phyloP scores from a whole-genome alignment of 768 basidiomycete species.

The Hygrophoropsis aurantiaca region DNA sequence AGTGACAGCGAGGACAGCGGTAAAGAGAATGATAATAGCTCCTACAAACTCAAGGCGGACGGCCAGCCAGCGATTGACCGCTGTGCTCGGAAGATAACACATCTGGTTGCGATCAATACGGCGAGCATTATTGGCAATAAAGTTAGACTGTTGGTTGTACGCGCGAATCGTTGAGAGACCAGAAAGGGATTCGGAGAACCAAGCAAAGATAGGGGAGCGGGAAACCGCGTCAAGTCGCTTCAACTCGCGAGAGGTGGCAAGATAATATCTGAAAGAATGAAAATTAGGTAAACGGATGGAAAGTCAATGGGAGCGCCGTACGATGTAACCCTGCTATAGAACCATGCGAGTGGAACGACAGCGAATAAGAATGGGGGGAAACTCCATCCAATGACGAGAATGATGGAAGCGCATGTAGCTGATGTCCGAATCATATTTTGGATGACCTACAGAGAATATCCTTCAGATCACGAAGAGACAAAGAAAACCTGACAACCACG shows the following conservation, averaged over 20 bases:
- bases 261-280: constrained; percentile 64
- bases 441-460: constrained; percentile 43
- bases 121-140: constrained; percentile 65
- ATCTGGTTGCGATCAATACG: constrained; percentile 87
- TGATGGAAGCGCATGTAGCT: constrained; percentile 55
- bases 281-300: neutral
- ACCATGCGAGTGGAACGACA: constrained; percentile 71
- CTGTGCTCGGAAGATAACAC: constrained; percentile 68
- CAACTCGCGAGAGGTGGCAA: constrained; percentile 82
- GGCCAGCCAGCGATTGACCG: constrained; percentile 83
- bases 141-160: constrained; percentile 68
- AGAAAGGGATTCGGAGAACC: constrained; percentile 76
- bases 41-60: constrained; percentile 85
- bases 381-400: constrained; percentile 74
- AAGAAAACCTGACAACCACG: neutral
- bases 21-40: constrained; percentile 72
- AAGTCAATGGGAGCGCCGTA: constrained; percentile 32
- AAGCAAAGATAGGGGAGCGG: constrained; percentile 87
- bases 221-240: constrained; percentile 89
- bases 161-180: constrained; percentile 85
- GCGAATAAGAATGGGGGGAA: constrained; percentile 83
- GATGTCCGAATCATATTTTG: constrained; percentile 68
- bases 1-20: constrained; percentile 63
- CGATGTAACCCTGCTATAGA: constrained; percentile 82
- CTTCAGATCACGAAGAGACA: neutral